A percentile compares a stretch with the other conserved stretches of the same genome.
phyloP scores from a whole-genome alignment of 1,284 basidiomycete genomes.

The Sanghuangporus sanghuang region DNA sequence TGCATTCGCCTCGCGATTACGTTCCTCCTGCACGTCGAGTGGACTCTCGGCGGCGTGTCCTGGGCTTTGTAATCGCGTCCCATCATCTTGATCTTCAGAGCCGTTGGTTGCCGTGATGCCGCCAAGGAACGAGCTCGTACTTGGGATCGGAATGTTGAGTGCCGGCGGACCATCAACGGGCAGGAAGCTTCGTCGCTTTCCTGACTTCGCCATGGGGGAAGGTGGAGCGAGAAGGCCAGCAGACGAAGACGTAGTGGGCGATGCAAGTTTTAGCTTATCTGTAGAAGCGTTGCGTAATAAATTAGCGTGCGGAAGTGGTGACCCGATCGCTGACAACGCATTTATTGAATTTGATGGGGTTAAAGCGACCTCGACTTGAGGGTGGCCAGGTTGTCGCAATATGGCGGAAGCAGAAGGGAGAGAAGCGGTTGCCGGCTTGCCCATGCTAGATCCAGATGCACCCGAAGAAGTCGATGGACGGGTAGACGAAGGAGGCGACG shows the following conservation, averaged over 20 bases:
- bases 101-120: slow-evolving; percentile 43
- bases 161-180: slow-evolving; percentile 62
- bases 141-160: slow-evolving; percentile 52
- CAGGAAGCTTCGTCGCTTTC: slow-evolving; percentile 80
- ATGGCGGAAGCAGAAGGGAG: neutral
- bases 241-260: slow-evolving; percentile 24
- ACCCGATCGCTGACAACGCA: slow-evolving; percentile 56
- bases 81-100: slow-evolving; percentile 36
- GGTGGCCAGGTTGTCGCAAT: slow-evolving; percentile 21
- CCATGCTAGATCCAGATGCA: slow-evolving; percentile 14
- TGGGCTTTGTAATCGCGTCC: slow-evolving; percentile 30
- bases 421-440: slow-evolving; percentile 11
- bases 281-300: slow-evolving; percentile 23
- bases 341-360: slow-evolving; percentile 2
- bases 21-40: slow-evolving; percentile 55
- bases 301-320: slow-evolving; percentile 51
- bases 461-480: slow-evolving; percentile 29
- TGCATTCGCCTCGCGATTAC: slow-evolving; percentile 62
- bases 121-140: slow-evolving; percentile 56
- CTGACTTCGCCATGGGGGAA: slow-evolving; percentile 42
- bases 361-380: slow-evolving; percentile 20
- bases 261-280: slow-evolving; percentile 24
- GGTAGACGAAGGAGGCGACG: slow-evolving; percentile 32
- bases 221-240: slow-evolving; percentile 45
- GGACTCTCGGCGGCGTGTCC: slow-evolving; percentile 39